Conservation (phyloP, 2,329 filamentous ascomycete genomes). For the Alternaria triticina region DNA sequence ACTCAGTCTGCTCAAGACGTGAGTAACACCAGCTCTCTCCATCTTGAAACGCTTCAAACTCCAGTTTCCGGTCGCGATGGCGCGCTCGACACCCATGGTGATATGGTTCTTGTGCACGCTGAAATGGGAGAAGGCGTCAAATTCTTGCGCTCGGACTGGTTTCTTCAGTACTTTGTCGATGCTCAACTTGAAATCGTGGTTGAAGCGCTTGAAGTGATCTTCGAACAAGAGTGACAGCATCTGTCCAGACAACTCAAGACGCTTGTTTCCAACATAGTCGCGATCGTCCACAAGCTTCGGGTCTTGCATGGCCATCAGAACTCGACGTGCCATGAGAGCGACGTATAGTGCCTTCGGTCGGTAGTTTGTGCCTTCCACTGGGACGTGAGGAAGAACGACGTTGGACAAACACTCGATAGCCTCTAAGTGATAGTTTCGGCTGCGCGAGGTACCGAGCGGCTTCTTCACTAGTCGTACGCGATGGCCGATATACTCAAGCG, state of each 20-base stretch:
- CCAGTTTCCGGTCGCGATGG: conserved; percentile 98
- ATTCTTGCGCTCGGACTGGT: conserved; percentile 83
- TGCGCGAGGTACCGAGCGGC: conserved; percentile 59
- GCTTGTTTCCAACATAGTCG: conserved; percentile 98
- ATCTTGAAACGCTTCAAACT: conserved; percentile 97
- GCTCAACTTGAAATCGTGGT: conserved; percentile 84
- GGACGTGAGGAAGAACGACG: conserved; percentile 92
- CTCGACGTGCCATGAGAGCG: conserved; percentile 95
- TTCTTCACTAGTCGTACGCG: conserved; percentile 79
- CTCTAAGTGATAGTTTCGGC: conserved; percentile 84
- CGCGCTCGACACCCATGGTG: conserved; percentile 90
- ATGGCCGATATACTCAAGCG: conserved; percentile 87
- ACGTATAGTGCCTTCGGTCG: conserved; percentile 97
- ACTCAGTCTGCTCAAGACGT: conserved; percentile 91
- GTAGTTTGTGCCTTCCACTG: conserved; percentile 90
- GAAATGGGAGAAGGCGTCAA: conserved; percentile 86
- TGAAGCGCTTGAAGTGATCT: conserved; percentile 96
- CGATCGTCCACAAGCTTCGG: conserved; percentile 90
- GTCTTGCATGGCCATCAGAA: conserved; percentile 92
- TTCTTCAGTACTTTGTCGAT: conserved; percentile 97
- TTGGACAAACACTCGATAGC: conserved; percentile 91
- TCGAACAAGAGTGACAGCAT: conserved; percentile 93
- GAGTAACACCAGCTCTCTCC: conserved; percentile 95
- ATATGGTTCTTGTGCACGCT: conserved; percentile 85
- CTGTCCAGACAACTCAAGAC: conserved; percentile 92